These are phyloP conservation scores for Microsporum audouinii DNA, from an alignment of 2,329 filamentous ascomycete genomes.

Conservation along the genomic window DNA sequence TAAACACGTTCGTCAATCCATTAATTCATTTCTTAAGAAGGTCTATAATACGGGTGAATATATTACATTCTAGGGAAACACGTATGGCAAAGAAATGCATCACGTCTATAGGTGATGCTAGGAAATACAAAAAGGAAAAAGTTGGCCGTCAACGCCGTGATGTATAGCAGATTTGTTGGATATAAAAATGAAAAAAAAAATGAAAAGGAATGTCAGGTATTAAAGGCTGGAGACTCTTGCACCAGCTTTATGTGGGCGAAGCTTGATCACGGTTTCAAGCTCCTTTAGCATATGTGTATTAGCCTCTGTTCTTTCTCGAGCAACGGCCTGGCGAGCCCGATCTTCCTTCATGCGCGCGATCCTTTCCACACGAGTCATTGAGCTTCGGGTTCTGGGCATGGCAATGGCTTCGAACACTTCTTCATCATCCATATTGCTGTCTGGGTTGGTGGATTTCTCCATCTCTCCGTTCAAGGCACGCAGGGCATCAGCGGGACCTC, in stretches of 20 bases:
- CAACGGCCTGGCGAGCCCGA: conserved; percentile 57
- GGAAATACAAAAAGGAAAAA: background rate
- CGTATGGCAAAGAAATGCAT: background rate
- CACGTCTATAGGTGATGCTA: background rate
- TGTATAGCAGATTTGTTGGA: background rate
- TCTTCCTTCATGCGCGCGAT: conserved; percentile 83
- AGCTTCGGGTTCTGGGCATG: conserved; percentile 56
- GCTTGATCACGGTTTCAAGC: conserved; percentile 75
- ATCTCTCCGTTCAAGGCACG: conserved; percentile 65
- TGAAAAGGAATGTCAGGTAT: background rate
- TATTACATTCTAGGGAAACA: background rate
- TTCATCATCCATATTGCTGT: conserved; percentile 42
- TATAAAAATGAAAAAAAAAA: background rate
- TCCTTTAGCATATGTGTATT: conserved; percentile 85
- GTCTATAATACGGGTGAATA: background rate
- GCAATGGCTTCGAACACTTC: conserved; percentile 90
- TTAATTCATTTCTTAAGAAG: background rate
- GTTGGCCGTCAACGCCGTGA: background rate
- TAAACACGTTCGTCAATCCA: background rate
- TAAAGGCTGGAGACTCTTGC: background rate
- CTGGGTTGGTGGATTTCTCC: conserved; percentile 22
- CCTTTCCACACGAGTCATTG: conserved; percentile 71
- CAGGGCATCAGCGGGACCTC: conserved; percentile 57
- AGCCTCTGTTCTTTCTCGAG: conserved; percentile 64
- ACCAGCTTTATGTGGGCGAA: conserved; percentile 32